Conservation (phyloP, 169 alveolate species). For the Plasmodium billcollinsi region DNA sequence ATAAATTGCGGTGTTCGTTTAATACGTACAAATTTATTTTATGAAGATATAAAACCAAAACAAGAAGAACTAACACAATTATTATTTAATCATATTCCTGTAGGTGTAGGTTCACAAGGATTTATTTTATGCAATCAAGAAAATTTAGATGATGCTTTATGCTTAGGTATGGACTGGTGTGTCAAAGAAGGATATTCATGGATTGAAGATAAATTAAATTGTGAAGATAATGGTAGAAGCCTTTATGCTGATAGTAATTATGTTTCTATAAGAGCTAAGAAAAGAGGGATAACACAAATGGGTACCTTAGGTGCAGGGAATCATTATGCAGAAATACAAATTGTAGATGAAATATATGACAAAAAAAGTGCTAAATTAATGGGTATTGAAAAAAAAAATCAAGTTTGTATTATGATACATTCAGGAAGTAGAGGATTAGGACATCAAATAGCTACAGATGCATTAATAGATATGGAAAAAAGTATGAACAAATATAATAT, state of each 20-base stretch:
- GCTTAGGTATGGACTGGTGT: conserved; percentile 91
- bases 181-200: conserved; percentile 84
- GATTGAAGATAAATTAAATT: conserved; percentile 90
- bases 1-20: conserved; percentile 93
- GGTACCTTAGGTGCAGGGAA: conserved; percentile 95
- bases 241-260: conserved; percentile 89
- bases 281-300: conserved; percentile 92
- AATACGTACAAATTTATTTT: conserved; percentile 80
- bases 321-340: conserved; percentile 93
- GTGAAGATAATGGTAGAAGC: conserved; percentile 92
- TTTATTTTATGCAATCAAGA: conserved; percentile 81
- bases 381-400: conserved; percentile 89
- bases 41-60: conserved; percentile 80
- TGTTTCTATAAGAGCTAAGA: conserved; percentile 90
- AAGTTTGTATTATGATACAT: conserved; percentile 91
- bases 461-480: conserved; percentile 90
- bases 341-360: conserved; percentile 90
- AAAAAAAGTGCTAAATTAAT: conserved; percentile 89
- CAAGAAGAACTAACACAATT: conserved; percentile 89
- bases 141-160: conserved; percentile 85
- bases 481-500: conserved; percentile 78
- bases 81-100: conserved; percentile 92
- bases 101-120: conserved; percentile 93
- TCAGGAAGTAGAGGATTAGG: conserved; percentile 93
- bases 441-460: conserved; percentile 92